Conservation (phyloP, 352 stramenopile genomes). For the Blastocystis sp. region DNA sequence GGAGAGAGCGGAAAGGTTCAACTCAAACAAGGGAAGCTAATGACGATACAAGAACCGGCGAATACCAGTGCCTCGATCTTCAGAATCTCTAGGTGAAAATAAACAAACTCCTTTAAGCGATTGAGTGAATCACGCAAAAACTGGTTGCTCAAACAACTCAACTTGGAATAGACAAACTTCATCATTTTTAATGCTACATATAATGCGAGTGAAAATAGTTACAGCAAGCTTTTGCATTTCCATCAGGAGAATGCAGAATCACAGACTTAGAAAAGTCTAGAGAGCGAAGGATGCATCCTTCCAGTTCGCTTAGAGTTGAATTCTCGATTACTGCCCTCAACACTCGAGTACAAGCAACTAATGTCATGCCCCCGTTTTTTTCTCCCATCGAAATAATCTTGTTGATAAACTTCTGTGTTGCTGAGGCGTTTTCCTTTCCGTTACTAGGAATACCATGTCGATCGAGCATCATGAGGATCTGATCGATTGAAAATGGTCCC, state of each 20-base stretch:
- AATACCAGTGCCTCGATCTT: background rate
- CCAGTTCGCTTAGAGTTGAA: background rate
- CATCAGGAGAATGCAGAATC: conserved; percentile 2
- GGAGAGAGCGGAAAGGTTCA: background rate
- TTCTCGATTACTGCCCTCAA: background rate
- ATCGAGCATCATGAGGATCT: background rate
- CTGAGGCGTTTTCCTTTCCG: background rate
- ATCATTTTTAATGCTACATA: background rate
- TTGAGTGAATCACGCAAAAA: conserved; percentile 3
- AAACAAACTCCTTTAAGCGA: conserved; percentile 19
- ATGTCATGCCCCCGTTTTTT: background rate
- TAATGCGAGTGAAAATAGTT: background rate
- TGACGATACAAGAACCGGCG: background rate
- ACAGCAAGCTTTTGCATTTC: conserved; percentile 3
- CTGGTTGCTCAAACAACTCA: conserved; percentile 13
- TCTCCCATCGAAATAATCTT: conserved; percentile 16
- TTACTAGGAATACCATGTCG: background rate
- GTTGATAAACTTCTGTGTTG: conserved; percentile 41
- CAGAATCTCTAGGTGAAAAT: conserved; percentile 34
- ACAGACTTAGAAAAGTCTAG: conserved; percentile 41
- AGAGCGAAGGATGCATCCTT: background rate
- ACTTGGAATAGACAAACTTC: background rate
- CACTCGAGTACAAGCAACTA: background rate
- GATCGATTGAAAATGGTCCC: conserved; percentile 28
- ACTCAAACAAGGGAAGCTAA: background rate